These are phyloP conservation scores for Colletotrichum australisinense DNA, from an alignment of 2,329 filamentous ascomycete genomes.

Conservation along the genomic window DNA sequence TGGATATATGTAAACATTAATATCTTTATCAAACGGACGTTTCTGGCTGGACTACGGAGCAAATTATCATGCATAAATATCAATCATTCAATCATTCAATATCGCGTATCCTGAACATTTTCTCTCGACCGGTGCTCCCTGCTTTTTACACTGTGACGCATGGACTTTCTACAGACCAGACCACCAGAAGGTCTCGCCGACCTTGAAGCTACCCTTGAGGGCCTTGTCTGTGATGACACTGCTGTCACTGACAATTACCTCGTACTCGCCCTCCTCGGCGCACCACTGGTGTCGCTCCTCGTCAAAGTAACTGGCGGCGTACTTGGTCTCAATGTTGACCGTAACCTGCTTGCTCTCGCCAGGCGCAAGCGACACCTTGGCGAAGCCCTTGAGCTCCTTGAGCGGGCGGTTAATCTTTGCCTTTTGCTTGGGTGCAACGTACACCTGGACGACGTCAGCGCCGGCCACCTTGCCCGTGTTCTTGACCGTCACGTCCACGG, in stretches of 20 bases:
- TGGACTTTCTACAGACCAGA: conserved; percentile 61
- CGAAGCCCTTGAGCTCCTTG: conserved; percentile 69
- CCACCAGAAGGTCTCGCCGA: conserved; percentile 75
- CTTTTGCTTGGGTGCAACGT: conserved; percentile 59
- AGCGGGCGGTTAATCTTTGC: conserved; percentile 58
- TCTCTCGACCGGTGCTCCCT: neutral
- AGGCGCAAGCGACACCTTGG: conserved; percentile 67
- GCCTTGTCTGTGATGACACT: conserved; percentile 61
- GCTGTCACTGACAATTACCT: conserved; percentile 69
- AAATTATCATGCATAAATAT: neutral
- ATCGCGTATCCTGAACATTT: neutral
- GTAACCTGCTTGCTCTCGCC: conserved; percentile 68
- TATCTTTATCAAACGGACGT: neutral
- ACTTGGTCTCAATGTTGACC: conserved; percentile 71
- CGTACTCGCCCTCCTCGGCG: conserved; percentile 73
- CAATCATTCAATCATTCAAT: conserved; percentile 12
- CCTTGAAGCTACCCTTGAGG: conserved; percentile 64
- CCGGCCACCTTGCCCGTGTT: conserved; percentile 64
- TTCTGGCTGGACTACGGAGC: neutral
- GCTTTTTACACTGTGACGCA: neutral
- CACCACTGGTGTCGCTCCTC: conserved; percentile 75
- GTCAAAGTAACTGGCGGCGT: conserved; percentile 77
- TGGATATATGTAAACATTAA: neutral
- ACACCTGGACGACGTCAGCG: conserved; percentile 61
- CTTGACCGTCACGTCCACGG: conserved; percentile 60